phyloP scores from a whole-genome alignment of 805 yeast species.

The Hanseniaspora opuntiae region DNA sequence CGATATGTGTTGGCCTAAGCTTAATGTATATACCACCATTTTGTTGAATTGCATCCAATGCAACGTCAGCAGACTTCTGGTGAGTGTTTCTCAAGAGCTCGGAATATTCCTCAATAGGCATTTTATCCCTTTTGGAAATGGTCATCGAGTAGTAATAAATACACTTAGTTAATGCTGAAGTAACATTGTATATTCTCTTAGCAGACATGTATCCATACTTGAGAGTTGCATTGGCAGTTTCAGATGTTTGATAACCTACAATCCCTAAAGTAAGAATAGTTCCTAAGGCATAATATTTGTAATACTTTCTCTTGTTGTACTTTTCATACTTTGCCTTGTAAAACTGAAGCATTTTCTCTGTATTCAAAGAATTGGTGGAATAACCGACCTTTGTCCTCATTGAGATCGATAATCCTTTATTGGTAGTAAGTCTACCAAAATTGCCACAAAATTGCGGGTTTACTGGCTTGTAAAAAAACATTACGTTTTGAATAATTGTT shows the following conservation, averaged over 20 bases:
- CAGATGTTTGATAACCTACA: constrained; percentile 18
- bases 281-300: constrained; percentile 45
- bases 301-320: constrained; percentile 9
- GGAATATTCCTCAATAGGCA: constrained; percentile 36
- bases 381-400: background rate
- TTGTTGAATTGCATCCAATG: constrained; percentile 61
- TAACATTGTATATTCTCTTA: constrained; percentile 48
- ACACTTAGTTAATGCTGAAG: constrained; percentile 59
- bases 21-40: constrained; percentile 92
- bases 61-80: constrained; percentile 58
- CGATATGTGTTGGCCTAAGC: constrained; percentile 79
- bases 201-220: constrained; percentile 15
- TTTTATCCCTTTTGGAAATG: constrained; percentile 20
- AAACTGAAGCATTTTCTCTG: constrained; percentile 1
- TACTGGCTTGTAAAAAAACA: background rate
- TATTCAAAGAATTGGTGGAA: background rate
- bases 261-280: constrained; percentile 31
- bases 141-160: constrained; percentile 52
- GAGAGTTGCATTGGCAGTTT: constrained; percentile 13
- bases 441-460: background rate
- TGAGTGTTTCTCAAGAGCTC: constrained; percentile 56
- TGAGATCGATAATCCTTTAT: background rate
- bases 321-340: constrained; percentile 3
- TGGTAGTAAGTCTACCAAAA: background rate
- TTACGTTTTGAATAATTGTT: background rate